A percentile compares a stretch with the other conserved stretches of the same genome.
Evolutionary conservation across 2,329 filamentous ascomycete genomes (phyloP).

Genomic region (Monilinia polystroma): DNA sequence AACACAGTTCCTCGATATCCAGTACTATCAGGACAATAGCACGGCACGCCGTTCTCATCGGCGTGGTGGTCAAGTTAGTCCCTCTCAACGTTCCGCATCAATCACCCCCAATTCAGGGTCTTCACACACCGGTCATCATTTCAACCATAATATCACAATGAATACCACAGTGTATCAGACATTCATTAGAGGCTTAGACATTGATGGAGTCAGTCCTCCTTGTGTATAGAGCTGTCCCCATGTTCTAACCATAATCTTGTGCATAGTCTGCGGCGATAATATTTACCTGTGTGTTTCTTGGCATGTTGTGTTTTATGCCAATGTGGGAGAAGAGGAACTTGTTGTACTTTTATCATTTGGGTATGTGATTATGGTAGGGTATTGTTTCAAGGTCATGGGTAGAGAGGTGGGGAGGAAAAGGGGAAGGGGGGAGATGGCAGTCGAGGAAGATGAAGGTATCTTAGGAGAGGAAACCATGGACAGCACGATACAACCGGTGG

Average conservation of each 20-base stretch:
- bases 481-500: no score
- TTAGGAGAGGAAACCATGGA: no score
- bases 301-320: background rate
- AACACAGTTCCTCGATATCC: no score
- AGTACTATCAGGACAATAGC: no score
- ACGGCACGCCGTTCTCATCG: no score
- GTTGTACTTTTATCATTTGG: background rate
- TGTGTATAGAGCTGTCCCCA: accelerated
- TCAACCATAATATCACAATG: background rate
- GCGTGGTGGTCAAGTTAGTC: no score
- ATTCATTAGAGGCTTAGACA: background rate
- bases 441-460: no score
- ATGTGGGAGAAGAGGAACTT: background rate
- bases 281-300: background rate
- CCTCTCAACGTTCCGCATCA: background rate
- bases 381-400: background rate
- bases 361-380: background rate
- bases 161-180: background rate
- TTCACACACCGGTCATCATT: no score
- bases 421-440: no score
- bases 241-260: background rate
- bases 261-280: background rate
- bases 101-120: background rate
- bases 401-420: background rate
- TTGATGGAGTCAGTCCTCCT: background rate